Percentiles rank a stretch among this genome's conserved stretches.
These are phyloP conservation scores for Metschnikowia hibisci DNA, from an alignment of 805 yeast species.

Conservation along the genomic window DNA sequence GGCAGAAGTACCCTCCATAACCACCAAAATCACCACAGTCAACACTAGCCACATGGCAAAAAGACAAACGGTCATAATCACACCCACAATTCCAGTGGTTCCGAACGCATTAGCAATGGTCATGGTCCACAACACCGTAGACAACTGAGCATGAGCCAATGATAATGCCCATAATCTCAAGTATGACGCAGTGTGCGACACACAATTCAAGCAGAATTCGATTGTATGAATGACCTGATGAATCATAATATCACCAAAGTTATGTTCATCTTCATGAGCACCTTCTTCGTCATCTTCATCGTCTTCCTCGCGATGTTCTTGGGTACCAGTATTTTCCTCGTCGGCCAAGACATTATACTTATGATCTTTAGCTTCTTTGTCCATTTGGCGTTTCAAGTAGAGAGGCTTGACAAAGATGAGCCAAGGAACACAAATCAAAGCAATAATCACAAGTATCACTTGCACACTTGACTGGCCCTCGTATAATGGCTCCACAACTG, in stretches of 20 bases:
- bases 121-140: conserved; percentile 95
- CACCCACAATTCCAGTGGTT: conserved; percentile 59
- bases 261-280: conserved; percentile 53
- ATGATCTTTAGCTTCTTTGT: conserved; percentile 49
- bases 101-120: conserved; percentile 79
- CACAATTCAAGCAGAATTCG: conserved; percentile 95
- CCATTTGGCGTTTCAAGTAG: conserved; percentile 56
- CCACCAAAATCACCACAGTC: conserved; percentile 85
- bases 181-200: conserved; percentile 97
- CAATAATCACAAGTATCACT: conserved; percentile 64
- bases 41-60: conserved; percentile 94
- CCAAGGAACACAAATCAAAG: conserved; percentile 91
- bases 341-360: conserved; percentile 39
- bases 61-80: conserved; percentile 67
- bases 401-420: conserved; percentile 80
- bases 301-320: conserved; percentile 20
- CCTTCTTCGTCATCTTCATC: conserved; percentile 53
- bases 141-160: conserved; percentile 93
- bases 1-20: conserved; percentile 99
- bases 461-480: conserved; percentile 78
- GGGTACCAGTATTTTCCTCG: conserved; percentile 25
- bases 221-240: conserved; percentile 97
- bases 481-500: conserved; percentile 73
- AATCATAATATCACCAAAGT: conserved; percentile 91
- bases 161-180: conserved; percentile 96